Evolutionary conservation across 179 eudicot genomes (phyloP).

Genomic region (Camellia oleifera): DNA sequence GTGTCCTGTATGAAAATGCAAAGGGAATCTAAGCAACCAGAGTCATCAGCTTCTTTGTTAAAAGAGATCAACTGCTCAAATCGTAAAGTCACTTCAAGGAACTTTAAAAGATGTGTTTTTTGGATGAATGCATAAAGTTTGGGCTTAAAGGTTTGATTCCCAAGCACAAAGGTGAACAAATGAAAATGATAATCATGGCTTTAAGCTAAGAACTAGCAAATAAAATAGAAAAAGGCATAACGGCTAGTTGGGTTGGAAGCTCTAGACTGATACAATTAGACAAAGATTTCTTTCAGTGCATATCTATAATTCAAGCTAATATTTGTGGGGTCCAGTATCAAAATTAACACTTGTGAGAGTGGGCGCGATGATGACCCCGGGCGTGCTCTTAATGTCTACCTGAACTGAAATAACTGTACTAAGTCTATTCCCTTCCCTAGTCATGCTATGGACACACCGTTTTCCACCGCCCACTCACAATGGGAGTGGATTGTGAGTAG

Average conservation of each 20-base stretch:
- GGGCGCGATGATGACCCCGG: no score
- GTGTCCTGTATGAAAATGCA: conserved; percentile 52
- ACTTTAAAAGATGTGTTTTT: background rate
- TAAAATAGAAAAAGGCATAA: background rate
- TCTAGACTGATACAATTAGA: background rate
- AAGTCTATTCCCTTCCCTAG: no score
- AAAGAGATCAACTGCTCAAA: background rate
- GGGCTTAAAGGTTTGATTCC: background rate
- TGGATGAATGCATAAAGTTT: background rate
- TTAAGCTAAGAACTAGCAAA: background rate
- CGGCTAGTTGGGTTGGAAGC: background rate
- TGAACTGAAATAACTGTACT: no score
- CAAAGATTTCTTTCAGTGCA: no score
- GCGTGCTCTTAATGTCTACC: no score
- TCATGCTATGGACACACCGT: no score
- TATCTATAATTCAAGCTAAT: no score
- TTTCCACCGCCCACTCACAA: no score
- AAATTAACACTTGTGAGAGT: no score
- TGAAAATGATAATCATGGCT: background rate
- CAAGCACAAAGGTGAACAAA: background rate
- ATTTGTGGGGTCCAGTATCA: no score
- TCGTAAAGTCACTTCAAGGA: background rate
- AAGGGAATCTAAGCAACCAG: background rate
- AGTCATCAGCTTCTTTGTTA: background rate
- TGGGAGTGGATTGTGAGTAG: no score